A percentile compares a stretch with the other conserved stretches of the same genome.
Evolutionary conservation across 768 basidiomycete genomes (phyloP).

Genomic region (Cyathus striatus): DNA sequence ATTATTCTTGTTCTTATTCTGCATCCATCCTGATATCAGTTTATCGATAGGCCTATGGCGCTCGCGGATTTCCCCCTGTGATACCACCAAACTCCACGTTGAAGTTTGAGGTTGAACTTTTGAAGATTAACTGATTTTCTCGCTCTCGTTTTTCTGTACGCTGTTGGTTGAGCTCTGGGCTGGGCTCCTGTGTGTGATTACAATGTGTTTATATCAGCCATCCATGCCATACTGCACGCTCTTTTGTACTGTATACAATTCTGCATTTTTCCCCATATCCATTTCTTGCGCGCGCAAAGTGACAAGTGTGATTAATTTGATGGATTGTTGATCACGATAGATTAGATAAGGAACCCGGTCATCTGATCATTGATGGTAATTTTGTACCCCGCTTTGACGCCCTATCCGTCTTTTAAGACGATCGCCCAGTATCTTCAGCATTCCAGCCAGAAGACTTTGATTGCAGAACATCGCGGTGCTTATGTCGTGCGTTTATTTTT

Average conservation of each 20-base stretch:
- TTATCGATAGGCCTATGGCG: conserved; percentile 58
- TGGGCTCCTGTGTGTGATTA: conserved; percentile 8
- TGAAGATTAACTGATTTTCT: conserved; percentile 50
- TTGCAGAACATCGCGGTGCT: no score
- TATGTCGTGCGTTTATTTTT: no score
- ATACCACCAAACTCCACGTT: conserved; percentile 76
- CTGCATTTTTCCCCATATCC: conserved; percentile 6
- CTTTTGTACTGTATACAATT: conserved; percentile 12
- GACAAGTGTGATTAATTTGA: conserved; percentile 4
- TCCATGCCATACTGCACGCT: conserved; percentile 22
- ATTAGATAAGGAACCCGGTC: conserved; percentile 3
- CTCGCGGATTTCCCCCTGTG: conserved; percentile 70
- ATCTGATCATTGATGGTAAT: no score
- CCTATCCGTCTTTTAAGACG: no score
- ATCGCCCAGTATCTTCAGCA: no score
- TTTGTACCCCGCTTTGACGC: no score
- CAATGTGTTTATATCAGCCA: conserved; percentile 19
- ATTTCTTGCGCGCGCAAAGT: background rate
- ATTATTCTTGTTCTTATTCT: conserved; percentile 1
- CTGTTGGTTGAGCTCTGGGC: conserved; percentile 9
- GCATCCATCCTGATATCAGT: conserved; percentile 1
- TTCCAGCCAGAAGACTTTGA: no score
- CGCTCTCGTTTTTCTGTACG: conserved; percentile 1
- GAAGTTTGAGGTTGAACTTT: conserved; percentile 79
- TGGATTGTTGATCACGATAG: conserved; percentile 8